Conservation (phyloP, 768 basidiomycete genomes). For the Melanogaster broomeanus region DNA sequence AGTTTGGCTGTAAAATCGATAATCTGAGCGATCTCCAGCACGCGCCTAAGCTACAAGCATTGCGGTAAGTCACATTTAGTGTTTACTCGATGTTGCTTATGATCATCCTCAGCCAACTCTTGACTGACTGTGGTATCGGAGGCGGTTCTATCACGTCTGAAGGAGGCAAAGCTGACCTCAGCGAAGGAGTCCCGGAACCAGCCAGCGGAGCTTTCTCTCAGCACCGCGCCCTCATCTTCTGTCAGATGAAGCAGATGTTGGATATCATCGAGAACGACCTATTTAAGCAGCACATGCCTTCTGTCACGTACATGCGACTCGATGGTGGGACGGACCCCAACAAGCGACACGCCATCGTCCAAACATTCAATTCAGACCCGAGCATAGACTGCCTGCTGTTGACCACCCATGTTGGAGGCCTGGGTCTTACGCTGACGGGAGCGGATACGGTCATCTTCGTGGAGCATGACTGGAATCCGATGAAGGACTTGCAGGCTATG, state of each 20-base stretch:
- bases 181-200: constrained; percentile 53
- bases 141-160: constrained; percentile 46
- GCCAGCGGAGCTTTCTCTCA: constrained; percentile 72
- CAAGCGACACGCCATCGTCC: constrained; percentile 95
- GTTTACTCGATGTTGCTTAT: constrained; percentile 2
- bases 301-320: constrained; percentile 96
- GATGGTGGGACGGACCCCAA: constrained; percentile 91
- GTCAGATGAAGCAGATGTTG: constrained; percentile 99
- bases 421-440: constrained; percentile 94
- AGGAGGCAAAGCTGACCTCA: constrained; percentile 64
- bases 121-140: constrained; percentile 95
- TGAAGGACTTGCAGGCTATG: constrained; percentile 99
- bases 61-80: constrained; percentile 58
- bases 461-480: constrained; percentile 99
- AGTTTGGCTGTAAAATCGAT: constrained; percentile 47
- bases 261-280: constrained; percentile 95
- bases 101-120: constrained; percentile 68
- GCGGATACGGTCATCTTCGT: constrained; percentile 99
- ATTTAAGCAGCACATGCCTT: constrained; percentile 90
- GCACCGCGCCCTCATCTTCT: constrained; percentile 98
- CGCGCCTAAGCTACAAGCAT: constrained; percentile 90
- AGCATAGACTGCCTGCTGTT: constrained; percentile 95
- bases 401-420: constrained; percentile 95
- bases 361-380: constrained; percentile 97
- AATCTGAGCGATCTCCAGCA: constrained; percentile 79